phyloP scores from a whole-genome alignment of 2,329 filamentous ascomycete genomes.

The Cladosporium oxysporum region DNA sequence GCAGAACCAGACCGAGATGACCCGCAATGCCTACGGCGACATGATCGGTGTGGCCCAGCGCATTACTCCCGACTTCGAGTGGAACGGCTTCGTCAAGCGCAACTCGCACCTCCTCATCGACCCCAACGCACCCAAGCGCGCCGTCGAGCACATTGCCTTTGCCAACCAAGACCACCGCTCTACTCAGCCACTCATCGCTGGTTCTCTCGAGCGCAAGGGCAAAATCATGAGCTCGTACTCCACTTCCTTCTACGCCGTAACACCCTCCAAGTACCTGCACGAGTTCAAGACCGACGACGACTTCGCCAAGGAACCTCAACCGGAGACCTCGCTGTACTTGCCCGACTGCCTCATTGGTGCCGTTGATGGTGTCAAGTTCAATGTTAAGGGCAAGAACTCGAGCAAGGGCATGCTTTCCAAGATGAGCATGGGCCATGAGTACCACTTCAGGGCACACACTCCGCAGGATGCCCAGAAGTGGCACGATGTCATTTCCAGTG shows the following conservation, averaged over 20 bases:
- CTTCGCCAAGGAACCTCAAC: conserved; percentile 69
- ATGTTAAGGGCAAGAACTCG: conserved; percentile 90
- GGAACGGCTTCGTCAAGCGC: conserved; percentile 78
- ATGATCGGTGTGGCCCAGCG: conserved; percentile 76
- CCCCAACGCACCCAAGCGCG: conserved; percentile 71
- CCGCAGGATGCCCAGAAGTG: conserved; percentile 79
- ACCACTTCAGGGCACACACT: conserved; percentile 85
- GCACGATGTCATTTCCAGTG: conserved; percentile 70
- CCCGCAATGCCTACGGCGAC: conserved; percentile 77
- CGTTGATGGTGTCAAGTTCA: conserved; percentile 79
- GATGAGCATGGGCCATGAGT: conserved; percentile 75
- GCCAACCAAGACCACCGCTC: conserved; percentile 83
- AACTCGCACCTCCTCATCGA: conserved; percentile 74
- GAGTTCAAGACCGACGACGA: conserved; percentile 94
- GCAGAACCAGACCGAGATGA: conserved; percentile 78
- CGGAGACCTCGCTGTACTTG: conserved; percentile 87
- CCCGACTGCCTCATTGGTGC: conserved; percentile 82
- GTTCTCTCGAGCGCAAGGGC: conserved; percentile 85
- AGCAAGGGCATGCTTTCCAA: conserved; percentile 76
- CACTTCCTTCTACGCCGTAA: conserved; percentile 86
- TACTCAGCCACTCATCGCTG: conserved; percentile 82
- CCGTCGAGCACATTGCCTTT: conserved; percentile 74
- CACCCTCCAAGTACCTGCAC: conserved; percentile 83
- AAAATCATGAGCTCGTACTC: conserved; percentile 81
- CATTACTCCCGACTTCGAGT: conserved; percentile 85